Percentiles rank a stretch among this genome's conserved stretches.
phyloP scores from a whole-genome alignment of 805 yeast species.

The Starmera pachycereana region DNA sequence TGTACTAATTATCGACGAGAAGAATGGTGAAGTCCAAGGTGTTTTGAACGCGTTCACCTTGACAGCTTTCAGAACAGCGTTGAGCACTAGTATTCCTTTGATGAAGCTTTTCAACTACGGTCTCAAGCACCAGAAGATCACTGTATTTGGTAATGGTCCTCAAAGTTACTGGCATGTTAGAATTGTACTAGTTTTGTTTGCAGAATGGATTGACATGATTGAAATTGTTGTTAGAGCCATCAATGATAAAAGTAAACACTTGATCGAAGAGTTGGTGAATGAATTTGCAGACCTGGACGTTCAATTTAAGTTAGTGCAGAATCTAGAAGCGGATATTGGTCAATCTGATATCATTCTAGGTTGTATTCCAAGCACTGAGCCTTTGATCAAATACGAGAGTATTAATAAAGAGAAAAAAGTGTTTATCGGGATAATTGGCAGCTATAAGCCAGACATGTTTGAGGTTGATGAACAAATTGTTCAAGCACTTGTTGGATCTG shows the following conservation, averaged over 20 bases:
- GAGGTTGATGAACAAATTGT: conserved; percentile 43
- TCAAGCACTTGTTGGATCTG: conserved; percentile 20
- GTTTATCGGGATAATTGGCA: conserved; percentile 53
- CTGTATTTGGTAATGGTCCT: conserved; percentile 50
- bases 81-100: conserved; percentile 41
- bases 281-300: conserved; percentile 19
- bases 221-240: conserved; percentile 34
- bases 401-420: conserved; percentile 20
- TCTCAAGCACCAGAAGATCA: conserved; percentile 14
- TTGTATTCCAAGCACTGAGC: conserved; percentile 46
- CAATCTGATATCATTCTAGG: conserved; percentile 42
- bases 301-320: conserved; percentile 15
- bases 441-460: conserved; percentile 57
- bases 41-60: conserved; percentile 46
- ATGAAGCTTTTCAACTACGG: conserved; percentile 23
- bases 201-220: conserved; percentile 26
- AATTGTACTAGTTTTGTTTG: conserved; percentile 31
- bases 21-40: conserved; percentile 41
- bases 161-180: conserved; percentile 59
- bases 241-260: conserved; percentile 24
- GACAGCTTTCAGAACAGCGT: conserved; percentile 61
- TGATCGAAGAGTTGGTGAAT: conserved; percentile 17
- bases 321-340: conserved; percentile 20
- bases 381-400: conserved; percentile 28
- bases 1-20: conserved; percentile 38